Evolutionary conservation across 2,329 filamentous ascomycete genomes (phyloP).

Genomic region (Knoxdaviesia proteae): DNA sequence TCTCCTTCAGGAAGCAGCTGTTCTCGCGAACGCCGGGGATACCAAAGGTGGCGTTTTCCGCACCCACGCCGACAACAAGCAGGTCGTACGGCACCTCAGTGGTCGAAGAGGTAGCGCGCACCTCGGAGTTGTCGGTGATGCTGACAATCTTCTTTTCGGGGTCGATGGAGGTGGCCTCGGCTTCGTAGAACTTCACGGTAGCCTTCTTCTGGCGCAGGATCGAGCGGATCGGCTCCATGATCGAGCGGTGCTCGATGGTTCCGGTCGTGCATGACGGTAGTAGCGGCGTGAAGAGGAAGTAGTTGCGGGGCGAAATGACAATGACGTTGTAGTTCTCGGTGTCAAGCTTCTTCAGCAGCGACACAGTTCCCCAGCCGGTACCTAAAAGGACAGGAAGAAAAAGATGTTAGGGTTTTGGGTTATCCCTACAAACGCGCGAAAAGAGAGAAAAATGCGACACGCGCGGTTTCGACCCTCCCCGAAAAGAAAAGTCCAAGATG

Average conservation of each 20-base stretch:
- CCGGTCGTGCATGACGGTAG: constrained; percentile 95
- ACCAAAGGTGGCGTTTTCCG: constrained; percentile 95
- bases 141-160: constrained; percentile 72
- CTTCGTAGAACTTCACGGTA: constrained; percentile 91
- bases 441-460: background rate
- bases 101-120: constrained; percentile 62
- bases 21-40: constrained; percentile 90
- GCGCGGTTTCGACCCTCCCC: background rate
- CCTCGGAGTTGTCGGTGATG: constrained; percentile 80
- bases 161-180: constrained; percentile 89
- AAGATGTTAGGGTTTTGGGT: constrained; percentile 7
- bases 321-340: constrained; percentile 98
- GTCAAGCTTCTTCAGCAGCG: constrained; percentile 93
- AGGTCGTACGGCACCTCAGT: constrained; percentile 95
- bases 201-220: constrained; percentile 91
- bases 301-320: constrained; percentile 94
- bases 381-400: constrained; percentile 29
- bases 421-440: background rate
- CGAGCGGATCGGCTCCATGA: constrained; percentile 96
- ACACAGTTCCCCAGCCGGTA: constrained; percentile 89
- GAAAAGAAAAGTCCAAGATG: background rate
- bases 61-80: constrained; percentile 91
- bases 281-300: constrained; percentile 97
- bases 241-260: constrained; percentile 94
- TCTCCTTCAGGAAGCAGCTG: constrained; percentile 97